Evolutionary conservation across 2,329 filamentous ascomycete genomes (phyloP).

Genomic region (Helotiales sp.): DNA sequence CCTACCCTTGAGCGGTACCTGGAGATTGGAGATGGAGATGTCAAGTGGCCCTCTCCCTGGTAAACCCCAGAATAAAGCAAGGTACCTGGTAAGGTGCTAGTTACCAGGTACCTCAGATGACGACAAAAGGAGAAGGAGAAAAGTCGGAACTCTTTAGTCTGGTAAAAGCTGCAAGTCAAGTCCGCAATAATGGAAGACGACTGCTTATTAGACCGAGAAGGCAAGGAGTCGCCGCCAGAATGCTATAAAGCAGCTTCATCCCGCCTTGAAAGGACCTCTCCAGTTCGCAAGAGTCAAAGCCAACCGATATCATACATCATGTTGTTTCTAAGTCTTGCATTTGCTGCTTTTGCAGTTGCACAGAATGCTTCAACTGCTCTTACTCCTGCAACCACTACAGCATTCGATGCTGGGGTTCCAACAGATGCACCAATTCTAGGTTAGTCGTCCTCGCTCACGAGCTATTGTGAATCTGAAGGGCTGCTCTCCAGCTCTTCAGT

Average conservation of each 20-base stretch:
- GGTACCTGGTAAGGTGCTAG: neutral
- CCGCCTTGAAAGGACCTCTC: neutral
- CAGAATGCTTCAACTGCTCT: constrained; percentile 25
- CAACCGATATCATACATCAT: constrained; percentile 15
- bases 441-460: neutral
- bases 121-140: neutral
- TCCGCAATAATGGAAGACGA: neutral
- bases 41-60: constrained; percentile 5
- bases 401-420: constrained; percentile 33
- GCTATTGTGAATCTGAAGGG: neutral
- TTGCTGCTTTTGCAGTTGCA: constrained; percentile 28
- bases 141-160: neutral
- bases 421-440: constrained; percentile 30
- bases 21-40: constrained; percentile 7
- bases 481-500: neutral
- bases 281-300: neutral
- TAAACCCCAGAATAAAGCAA: neutral
- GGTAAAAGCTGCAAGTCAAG: no score
- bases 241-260: constrained; percentile 4
- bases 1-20: constrained; percentile 2
- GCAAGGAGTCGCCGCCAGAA: neutral
- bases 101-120: no score
- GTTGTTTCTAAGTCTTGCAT: constrained; percentile 23
- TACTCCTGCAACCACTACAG: constrained; percentile 23
- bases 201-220: neutral